A percentile compares a stretch with the other conserved stretches of the same genome.
Evolutionary conservation across 495 filamentous ascomycete genomes (phyloP).

Genomic region (Viridothelium virens): DNA sequence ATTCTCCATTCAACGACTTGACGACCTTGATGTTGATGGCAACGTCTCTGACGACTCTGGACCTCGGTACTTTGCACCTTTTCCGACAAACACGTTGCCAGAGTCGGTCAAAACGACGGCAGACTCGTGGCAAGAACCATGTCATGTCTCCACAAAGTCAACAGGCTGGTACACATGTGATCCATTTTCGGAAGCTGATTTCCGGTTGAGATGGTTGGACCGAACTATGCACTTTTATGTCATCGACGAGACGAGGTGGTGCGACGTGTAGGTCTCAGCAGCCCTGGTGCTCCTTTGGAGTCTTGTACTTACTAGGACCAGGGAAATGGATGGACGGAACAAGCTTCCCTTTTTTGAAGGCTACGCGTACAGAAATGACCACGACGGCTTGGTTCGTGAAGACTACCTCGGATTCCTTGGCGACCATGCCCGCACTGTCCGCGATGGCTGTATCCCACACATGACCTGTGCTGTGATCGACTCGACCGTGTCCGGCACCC

Average conservation of each 20-base stretch:
- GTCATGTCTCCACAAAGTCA: neutral
- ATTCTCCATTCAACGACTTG: neutral
- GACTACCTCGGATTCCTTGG: neutral
- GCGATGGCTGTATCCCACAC: neutral
- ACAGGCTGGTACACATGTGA: neutral
- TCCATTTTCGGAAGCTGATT: neutral
- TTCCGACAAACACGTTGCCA: neutral
- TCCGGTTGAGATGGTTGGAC: neutral
- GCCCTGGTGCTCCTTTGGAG: neutral
- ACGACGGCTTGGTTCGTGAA: neutral
- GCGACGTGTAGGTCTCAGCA: neutral
- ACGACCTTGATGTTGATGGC: conserved; percentile 4
- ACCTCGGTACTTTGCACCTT: neutral
- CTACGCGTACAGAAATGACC: neutral
- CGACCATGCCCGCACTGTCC: neutral
- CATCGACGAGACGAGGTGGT: neutral
- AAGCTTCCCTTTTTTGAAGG: neutral
- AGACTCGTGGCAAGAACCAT: neutral
- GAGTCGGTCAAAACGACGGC: neutral
- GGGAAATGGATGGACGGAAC: neutral
- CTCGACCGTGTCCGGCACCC: neutral
- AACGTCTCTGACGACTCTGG: neutral
- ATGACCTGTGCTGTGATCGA: conserved; percentile 5
- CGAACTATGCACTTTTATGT: neutral
- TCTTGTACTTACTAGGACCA: neutral